phyloP scores from a whole-genome alignment of 148 eudicot species.

The Camellia japonica region DNA sequence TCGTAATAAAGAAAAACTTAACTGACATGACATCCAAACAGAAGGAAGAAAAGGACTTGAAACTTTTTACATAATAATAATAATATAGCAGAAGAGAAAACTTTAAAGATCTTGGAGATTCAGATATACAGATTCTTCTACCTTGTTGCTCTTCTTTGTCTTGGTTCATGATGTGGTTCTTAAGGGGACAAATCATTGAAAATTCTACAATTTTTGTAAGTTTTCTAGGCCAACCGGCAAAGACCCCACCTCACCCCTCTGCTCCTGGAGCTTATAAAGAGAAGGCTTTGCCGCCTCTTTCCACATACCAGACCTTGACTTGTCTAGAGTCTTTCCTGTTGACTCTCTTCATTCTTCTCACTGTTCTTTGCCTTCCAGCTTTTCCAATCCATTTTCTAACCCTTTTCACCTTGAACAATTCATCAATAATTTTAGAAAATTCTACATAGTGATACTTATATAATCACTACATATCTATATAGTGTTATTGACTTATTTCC shows the following conservation, averaged over 20 bases:
- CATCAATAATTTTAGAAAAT: not conserved
- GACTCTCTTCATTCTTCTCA: constrained; percentile 1
- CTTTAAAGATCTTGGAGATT: constrained; percentile 12
- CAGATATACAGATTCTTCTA: constrained; percentile 33
- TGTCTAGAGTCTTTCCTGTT: constrained; percentile 15
- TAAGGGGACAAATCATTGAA: constrained; percentile 34
- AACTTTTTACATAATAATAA: not conserved
- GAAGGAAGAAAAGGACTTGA: not conserved
- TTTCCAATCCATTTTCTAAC: constrained; percentile 1
- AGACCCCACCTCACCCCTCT: constrained; percentile 51
- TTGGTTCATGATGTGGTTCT: constrained; percentile 32
- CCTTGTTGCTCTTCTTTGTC: constrained; percentile 6
- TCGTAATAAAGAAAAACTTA: constrained; percentile 13
- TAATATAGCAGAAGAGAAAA: not conserved
- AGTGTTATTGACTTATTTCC: not conserved
- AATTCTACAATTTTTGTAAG: constrained; percentile 24
- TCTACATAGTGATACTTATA: not conserved
- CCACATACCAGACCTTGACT: constrained; percentile 37
- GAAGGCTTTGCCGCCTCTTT: constrained; percentile 35
- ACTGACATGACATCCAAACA: constrained; percentile 17
- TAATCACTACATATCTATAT: not conserved
- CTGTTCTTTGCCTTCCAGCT: not conserved
- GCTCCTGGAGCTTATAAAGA: constrained; percentile 53
- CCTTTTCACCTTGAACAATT: not conserved
- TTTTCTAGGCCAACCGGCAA: constrained; percentile 42